Percentiles rank a stretch among this genome's conserved stretches.
Conservation (phyloP, 2,329 filamentous ascomycete species). For the Clonostachys rosea region DNA sequence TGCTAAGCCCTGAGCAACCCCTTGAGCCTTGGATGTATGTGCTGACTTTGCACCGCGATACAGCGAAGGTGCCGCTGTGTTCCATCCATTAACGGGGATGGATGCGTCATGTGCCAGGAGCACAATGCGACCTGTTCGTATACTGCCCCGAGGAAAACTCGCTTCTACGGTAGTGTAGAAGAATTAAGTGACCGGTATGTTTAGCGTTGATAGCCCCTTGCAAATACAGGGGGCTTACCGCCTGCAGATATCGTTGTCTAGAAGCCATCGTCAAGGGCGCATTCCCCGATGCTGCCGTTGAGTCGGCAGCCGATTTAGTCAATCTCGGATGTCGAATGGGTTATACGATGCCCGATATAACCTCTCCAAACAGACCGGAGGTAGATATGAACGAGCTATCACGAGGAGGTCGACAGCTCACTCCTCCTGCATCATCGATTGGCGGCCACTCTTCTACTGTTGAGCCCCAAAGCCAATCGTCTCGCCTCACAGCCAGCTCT, state of each 20-base stretch:
- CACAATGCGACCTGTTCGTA: constrained; percentile 24
- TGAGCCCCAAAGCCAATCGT: not conserved
- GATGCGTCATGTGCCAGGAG: constrained; percentile 23
- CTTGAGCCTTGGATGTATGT: too few species aligned
- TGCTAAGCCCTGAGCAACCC: constrained; percentile 2
- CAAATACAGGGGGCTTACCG: not conserved
- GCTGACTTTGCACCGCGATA: not conserved
- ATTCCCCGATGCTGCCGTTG: constrained; percentile 21
- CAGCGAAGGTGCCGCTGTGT: constrained; percentile 28
- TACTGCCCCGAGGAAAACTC: constrained; percentile 25
- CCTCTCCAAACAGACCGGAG: constrained; percentile 6
- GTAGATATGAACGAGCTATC: constrained; percentile 9
- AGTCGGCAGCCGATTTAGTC: constrained; percentile 19
- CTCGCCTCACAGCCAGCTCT: not conserved
- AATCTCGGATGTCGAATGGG: constrained; percentile 19
- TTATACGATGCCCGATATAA: constrained; percentile 24
- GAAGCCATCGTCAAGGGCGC: constrained; percentile 26
- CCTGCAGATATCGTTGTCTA: constrained; percentile 18
- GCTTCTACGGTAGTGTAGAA: constrained; percentile 28
- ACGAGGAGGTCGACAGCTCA: constrained; percentile 2
- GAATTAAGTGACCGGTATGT: constrained; percentile 25
- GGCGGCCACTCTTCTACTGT: not conserved
- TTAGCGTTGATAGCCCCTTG: constrained; percentile 1
- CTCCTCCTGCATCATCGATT: not conserved
- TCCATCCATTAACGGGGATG: constrained; percentile 15